Base-by-base conservation (phyloP, 2,329 filamentous ascomycete genomes). In the Pseudodiploospora longispora region DNA sequence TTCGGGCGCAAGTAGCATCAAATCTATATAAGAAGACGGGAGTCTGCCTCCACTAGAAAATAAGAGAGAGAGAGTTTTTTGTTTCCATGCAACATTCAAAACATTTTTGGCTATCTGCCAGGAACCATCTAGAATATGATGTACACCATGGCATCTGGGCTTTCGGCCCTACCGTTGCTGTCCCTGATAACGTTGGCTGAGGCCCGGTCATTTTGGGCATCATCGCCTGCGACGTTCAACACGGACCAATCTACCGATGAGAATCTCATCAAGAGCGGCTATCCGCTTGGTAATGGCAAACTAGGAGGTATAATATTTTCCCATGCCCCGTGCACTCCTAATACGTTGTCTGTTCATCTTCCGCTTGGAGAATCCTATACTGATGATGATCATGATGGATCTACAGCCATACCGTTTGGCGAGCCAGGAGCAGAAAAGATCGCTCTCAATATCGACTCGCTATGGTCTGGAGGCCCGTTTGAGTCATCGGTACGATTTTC, bases 381-480 rank as follows among this genome's bases (percentile, higher is more conserved):
- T 19, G 19, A 19, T 19, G 19, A 19, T 19, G 34, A 27, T 6
- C n/a, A 35, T 36, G 28, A 30, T 36, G 31, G 35, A 5, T 3
- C 30, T 41, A n/a, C 35, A 50, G 47, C 47, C 10, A 41, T 50
- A n/a, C 48, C 46, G 6, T 44, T 40, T 30, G 48, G 48, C 6
- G 10, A 27, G 12, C 48, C 48, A 4, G 43, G 46, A 3, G 27
- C 27, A 4, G 48, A 50, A 30, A 46, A 42, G 31, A 33, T 43
- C 5, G 12, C 38, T 6, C 27, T 50, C 12, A 50, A 43, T 28
- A 6, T 42, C 10, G 48, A 50, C 38, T 48, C 46, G 8, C 35
- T 50, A 6, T 50, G 48, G 48, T 42, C 46, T 34, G 48, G 48
- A 10, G 48, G 48, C 4, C 48, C 48, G 8, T 50, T 50, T 37